These are phyloP conservation scores for Phyllosticta ampelicida DNA, from an alignment of 2,329 filamentous ascomycete genomes.

Conservation along the genomic window DNA sequence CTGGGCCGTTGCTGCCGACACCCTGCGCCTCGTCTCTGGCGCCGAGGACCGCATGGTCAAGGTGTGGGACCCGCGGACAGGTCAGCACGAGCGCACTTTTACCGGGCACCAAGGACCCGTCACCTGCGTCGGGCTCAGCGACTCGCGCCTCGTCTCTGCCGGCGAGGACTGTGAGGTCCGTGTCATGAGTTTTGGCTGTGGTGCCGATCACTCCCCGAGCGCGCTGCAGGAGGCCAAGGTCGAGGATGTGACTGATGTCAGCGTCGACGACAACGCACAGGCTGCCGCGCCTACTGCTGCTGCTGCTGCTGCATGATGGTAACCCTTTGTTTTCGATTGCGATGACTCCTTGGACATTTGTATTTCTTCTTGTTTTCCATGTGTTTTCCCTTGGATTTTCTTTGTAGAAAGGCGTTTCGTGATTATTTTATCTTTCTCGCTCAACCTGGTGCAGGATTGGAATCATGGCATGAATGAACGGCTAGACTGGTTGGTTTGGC, in stretches of 20 bases:
- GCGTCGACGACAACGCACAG: not conserved
- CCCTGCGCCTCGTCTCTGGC: slow-evolving; percentile 75
- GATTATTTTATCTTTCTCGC: no score
- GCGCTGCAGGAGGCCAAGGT: not conserved
- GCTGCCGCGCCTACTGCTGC: not conserved
- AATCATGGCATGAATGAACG: not conserved
- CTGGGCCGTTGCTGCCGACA: slow-evolving; percentile 86
- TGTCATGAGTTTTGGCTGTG: slow-evolving; percentile 35
- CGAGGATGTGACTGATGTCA: not conserved
- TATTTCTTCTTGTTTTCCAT: not conserved
- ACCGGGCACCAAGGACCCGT: slow-evolving; percentile 84
- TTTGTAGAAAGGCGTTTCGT: not conserved
- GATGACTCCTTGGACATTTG: not conserved
- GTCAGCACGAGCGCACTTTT: slow-evolving; percentile 85
- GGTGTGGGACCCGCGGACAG: slow-evolving; percentile 85
- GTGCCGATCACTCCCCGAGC: not conserved
- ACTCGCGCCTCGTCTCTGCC: slow-evolving; percentile 79
- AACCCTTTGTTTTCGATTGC: not conserved
- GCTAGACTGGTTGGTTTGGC: not conserved
- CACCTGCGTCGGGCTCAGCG: slow-evolving; percentile 84
- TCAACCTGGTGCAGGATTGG: no score
- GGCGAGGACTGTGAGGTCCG: slow-evolving; percentile 89
- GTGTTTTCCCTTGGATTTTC: not conserved
- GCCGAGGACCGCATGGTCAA: slow-evolving; percentile 94
- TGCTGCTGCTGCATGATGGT: not conserved